These are phyloP conservation scores for Cyberlindnera sargentensis DNA, from an alignment of 805 yeast species.

Conservation along the genomic window DNA sequence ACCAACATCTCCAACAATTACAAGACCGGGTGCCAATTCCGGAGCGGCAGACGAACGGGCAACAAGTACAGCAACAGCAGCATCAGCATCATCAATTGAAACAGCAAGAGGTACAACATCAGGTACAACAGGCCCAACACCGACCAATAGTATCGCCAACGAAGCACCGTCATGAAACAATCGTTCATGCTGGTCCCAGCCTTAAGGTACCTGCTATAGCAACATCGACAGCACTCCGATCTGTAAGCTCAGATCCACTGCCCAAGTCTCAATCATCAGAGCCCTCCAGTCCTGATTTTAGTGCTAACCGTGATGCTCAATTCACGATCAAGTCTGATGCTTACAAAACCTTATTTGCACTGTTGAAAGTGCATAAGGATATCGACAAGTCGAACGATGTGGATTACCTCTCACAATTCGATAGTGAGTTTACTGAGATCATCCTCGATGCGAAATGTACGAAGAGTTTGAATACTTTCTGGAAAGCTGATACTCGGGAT, in stretches of 20 bases:
- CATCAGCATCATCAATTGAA: background rate
- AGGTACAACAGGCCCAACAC: no score
- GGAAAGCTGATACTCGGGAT: constrained; percentile 11
- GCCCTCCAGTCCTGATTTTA: no score
- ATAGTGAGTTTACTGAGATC: constrained; percentile 18
- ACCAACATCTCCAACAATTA: constrained; percentile 2
- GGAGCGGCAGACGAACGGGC: background rate
- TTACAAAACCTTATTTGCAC: constrained; percentile 10
- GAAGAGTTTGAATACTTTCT: constrained; percentile 15
- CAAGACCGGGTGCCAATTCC: background rate
- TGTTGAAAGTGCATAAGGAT: constrained; percentile 15
- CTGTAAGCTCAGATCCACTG: no score
- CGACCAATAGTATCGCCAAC: no score
- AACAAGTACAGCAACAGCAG: background rate
- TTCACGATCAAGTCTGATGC: constrained; percentile 14
- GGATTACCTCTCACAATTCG: constrained; percentile 14
- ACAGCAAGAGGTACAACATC: no score
- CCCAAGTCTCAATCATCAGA: no score
- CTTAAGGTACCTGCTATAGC: no score
- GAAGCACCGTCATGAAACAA: no score
- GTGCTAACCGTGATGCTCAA: constrained; percentile 4
- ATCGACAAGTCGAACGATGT: constrained; percentile 9
- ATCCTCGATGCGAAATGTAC: constrained; percentile 20
- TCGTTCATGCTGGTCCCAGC: no score
- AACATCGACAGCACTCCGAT: no score